These are phyloP conservation scores for Pseudomassariella vexata DNA, from an alignment of 2,329 filamentous ascomycete genomes.

Conservation along the genomic window DNA sequence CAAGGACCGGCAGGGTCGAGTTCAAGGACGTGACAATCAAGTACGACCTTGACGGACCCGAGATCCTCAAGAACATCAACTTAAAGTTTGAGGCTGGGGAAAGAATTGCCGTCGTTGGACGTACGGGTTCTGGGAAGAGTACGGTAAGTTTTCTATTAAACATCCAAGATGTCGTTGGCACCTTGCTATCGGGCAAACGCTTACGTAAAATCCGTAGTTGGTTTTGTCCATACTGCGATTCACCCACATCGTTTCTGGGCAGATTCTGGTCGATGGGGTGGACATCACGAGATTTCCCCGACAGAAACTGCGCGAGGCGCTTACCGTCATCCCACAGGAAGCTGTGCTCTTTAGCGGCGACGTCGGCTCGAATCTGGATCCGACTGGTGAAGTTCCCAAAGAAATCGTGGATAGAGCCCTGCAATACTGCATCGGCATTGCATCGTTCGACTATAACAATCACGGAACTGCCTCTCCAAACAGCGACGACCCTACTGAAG, in stretches of 20 bases:
- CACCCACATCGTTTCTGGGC: slow-evolving; percentile 43
- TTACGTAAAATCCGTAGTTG: slow-evolving; percentile 25
- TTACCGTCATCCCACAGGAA: slow-evolving; percentile 56
- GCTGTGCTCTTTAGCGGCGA: slow-evolving; percentile 49
- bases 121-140: slow-evolving; percentile 79
- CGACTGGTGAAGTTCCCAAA: slow-evolving; percentile 50
- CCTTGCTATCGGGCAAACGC: background rate
- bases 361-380: slow-evolving; percentile 56
- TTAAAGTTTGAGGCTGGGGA: slow-evolving; percentile 58
- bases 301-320: slow-evolving; percentile 42
- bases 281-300: slow-evolving; percentile 49
- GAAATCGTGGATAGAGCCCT: slow-evolving; percentile 52
- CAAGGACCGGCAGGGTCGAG: slow-evolving; percentile 40
- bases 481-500: slow-evolving; percentile 1
- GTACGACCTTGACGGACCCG: slow-evolving; percentile 37
- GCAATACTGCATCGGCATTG: slow-evolving; percentile 55
- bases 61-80: slow-evolving; percentile 45
- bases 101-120: slow-evolving; percentile 72
- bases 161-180: background rate
- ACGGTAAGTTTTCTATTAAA: slow-evolving; percentile 61
- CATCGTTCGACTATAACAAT: slow-evolving; percentile 28
- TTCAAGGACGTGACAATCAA: slow-evolving; percentile 46
- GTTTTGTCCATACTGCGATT: slow-evolving; percentile 51
- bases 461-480: slow-evolving; percentile 10
- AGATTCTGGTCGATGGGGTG: slow-evolving; percentile 49